Base-by-base conservation (phyloP, 345 rosid species). In the Gossypium anomalum region DNA sequence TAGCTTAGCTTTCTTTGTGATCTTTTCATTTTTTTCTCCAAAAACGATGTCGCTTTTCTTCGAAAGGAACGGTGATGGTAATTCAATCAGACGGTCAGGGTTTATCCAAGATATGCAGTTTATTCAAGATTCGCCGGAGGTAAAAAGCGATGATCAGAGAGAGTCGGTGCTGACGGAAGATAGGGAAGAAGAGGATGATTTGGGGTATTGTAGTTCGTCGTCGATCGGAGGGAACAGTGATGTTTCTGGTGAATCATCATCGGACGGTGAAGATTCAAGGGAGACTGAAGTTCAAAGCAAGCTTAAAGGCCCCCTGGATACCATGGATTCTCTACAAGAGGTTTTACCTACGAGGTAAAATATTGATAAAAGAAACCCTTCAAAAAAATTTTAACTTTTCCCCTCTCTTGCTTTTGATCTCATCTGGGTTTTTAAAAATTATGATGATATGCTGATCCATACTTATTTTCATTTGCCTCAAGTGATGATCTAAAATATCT, bases 221-320 rank as follows among this genome's bases (percentile, higher is more conserved):
- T 79, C 81, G 60, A 68, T 79, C 64, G 78, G 68, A 19, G 44
- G 67, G 59, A 79, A 70, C 11, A 84, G 80, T 56, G 83, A 77
- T 23, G 53, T 15, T 45, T 78, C 78, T 9, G 67, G 13, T 48
- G 79, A 72, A 17, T 76, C 75, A 48, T 70, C 73, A 4, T 70
- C 76, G 16, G 80, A 67, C 34, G 80, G 64, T 7, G 84, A 81
- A 59, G 79, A 67, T 51, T 73, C 76, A 10, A 12, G 12, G 17
- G 81, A 72, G 14, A 57, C 58, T 3, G 85, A 84, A 59, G 82
- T 57, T 38, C 76, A 73, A 82, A 79, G 85, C 80, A 53, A 75
- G 17, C 78, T 7, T 73, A 81, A 83, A 41, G 84, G 82, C 14
- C 84, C 86, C 7, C 67, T 85, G 60, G 87, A 80, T 73, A 67